phyloP scores from a whole-genome alignment of 2,329 filamentous ascomycete species.

The Endothia cerciana region DNA sequence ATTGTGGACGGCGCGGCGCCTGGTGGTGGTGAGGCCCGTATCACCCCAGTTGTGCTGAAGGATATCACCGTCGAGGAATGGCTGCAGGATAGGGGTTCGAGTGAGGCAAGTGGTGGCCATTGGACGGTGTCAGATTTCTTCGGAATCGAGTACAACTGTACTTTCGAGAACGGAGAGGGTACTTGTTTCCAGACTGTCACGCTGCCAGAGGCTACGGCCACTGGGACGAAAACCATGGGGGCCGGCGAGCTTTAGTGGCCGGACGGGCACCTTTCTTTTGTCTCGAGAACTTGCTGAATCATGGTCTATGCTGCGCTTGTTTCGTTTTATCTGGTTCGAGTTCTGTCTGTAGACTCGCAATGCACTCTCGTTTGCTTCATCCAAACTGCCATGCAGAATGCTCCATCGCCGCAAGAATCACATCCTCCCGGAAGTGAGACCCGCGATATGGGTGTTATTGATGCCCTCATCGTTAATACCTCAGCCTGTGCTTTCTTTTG shows the following conservation, averaged over 20 bases:
- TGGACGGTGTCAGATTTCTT: slow-evolving; percentile 13
- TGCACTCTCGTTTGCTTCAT: neutral
- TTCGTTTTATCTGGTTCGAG: neutral
- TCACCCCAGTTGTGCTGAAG: neutral
- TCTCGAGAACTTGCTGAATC: neutral
- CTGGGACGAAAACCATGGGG: neutral
- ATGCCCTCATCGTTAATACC: neutral
- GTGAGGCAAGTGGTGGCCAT: neutral
- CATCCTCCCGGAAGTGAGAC: neutral
- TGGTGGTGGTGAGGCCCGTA: neutral
- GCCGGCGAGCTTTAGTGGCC: neutral
- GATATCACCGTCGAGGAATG: slow-evolving; percentile 7
- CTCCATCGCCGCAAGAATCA: neutral
- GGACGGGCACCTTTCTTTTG: neutral
- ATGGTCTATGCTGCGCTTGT: neutral
- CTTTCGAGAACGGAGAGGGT: neutral
- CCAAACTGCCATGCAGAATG: neutral
- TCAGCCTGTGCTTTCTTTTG: neutral
- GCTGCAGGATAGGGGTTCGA: neutral
- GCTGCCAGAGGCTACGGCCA: slow-evolving; percentile 4
- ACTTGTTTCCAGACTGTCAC: slow-evolving; percentile 13
- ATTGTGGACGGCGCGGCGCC: neutral
- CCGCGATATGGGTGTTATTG: too few relatives aligned
- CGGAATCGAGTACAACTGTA: slow-evolving; percentile 5
- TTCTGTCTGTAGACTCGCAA: neutral